Conservation (phyloP, 78 protist genomes). For the Dictyostelium purpureum region DNA sequence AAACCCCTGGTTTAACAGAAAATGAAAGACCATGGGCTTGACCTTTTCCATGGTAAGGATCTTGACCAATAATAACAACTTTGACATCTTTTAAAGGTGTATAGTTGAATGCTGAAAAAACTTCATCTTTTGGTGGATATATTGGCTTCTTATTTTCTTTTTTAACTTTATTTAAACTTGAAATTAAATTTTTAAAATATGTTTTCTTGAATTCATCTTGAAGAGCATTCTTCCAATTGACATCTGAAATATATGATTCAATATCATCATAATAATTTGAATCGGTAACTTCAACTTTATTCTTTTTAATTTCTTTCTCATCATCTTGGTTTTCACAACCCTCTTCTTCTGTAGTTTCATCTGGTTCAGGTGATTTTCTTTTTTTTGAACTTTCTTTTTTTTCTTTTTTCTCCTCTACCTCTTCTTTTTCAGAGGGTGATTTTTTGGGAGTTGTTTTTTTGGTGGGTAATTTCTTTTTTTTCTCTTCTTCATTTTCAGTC, state of each 20-base stretch:
- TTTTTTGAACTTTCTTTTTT: not conserved
- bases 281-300: not conserved
- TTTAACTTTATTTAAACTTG: not conserved
- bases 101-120: constrained; percentile 79
- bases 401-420: not conserved
- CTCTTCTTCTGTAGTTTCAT: not conserved
- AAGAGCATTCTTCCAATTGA: constrained; percentile 17
- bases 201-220: constrained; percentile 3
- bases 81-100: constrained; percentile 68
- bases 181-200: constrained; percentile 36
- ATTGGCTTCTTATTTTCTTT: not conserved
- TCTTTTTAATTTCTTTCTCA: not conserved
- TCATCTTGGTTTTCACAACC: not conserved
- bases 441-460: too few relatives aligned
- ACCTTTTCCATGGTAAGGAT: constrained; percentile 79
- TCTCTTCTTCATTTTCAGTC: not conserved
- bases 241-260: not conserved
- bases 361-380: not conserved
- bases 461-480: not conserved
- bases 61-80: constrained; percentile 92
- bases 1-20: constrained; percentile 70
- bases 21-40: constrained; percentile 91
- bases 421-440: not conserved
- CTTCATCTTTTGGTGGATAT: constrained; percentile 71
- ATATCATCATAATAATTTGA: not conserved